Evolutionary conservation across 768 basidiomycete genomes (phyloP).

Genomic region (Termitomyces sp.): DNA sequence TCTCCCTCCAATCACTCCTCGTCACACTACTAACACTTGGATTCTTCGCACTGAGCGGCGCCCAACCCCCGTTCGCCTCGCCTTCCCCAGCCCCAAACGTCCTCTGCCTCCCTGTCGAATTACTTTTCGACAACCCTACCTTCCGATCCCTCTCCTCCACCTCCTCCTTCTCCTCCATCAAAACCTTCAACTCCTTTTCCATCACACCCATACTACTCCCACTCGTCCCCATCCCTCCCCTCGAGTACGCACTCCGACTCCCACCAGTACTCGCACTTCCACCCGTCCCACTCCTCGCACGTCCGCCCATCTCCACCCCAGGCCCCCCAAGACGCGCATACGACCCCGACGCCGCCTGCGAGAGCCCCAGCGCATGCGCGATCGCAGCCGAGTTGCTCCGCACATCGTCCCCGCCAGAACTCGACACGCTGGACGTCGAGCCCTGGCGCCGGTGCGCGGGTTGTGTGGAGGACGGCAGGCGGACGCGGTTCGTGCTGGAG

Average conservation of each 20-base stretch:
- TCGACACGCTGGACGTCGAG: conserved; percentile 12
- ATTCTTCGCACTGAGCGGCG: conserved; percentile 12
- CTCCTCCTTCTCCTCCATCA: conserved; percentile 38
- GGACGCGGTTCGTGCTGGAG: conserved; percentile 17
- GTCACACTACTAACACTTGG: conserved; percentile 7
- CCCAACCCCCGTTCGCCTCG: conserved; percentile 10
- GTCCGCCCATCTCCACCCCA: conserved; percentile 23
- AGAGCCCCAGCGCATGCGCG: conserved; percentile 42
- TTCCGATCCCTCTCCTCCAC: conserved; percentile 20
- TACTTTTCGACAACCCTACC: conserved; percentile 28
- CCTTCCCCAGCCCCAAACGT: conserved; percentile 3
- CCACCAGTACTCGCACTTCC: conserved; percentile 25
- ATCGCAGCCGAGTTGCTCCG: conserved; percentile 33
- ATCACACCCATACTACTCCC: conserved; percentile 18
- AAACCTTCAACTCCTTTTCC: conserved; percentile 42
- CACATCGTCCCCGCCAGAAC: conserved; percentile 5
- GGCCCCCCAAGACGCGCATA: conserved; percentile 38
- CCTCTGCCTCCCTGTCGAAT: conserved; percentile 27
- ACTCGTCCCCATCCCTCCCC: conserved; percentile 15
- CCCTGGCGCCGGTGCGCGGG: conserved; percentile 4
- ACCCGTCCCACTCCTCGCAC: conserved; percentile 16
- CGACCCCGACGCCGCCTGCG: conserved; percentile 34
- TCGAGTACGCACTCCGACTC: conserved; percentile 28
- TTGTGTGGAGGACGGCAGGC: conserved; percentile 16
- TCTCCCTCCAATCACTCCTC: neutral